Conservation (phyloP, 2,329 filamentous ascomycete species). For the Clathrospora elynae region DNA sequence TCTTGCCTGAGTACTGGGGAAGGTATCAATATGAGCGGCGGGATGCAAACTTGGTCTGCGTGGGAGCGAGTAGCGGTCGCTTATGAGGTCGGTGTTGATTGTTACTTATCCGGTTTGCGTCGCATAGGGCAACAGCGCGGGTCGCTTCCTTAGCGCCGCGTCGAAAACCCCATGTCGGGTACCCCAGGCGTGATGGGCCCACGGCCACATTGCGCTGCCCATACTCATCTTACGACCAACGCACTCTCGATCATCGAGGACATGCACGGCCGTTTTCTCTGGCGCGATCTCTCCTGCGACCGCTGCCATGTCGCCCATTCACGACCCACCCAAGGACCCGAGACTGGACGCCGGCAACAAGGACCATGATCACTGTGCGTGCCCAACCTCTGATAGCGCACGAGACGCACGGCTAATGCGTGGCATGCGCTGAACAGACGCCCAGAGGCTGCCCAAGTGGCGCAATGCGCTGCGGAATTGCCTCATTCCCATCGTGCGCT, state of each 20-base stretch:
- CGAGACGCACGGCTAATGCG: conserved; percentile 23
- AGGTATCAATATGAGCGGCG: conserved; percentile 40
- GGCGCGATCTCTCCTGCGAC: conserved; percentile 16
- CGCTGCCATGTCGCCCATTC: conserved; percentile 39
- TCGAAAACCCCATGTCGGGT: too few relatives aligned
- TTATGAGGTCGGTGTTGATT: conserved; percentile 27
- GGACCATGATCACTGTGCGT: conserved; percentile 67
- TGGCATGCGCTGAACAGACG: conserved; percentile 63
- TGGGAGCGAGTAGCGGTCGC: conserved; percentile 21
- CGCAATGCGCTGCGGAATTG: conserved; percentile 81
- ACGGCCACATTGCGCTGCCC: too few relatives aligned
- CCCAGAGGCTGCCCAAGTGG: conserved; percentile 82
- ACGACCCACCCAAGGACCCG: conserved; percentile 28
- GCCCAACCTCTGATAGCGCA: conserved; percentile 13
- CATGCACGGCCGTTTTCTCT: conserved; percentile 18
- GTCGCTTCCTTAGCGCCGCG: conserved; percentile 15
- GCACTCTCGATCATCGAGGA: conserved; percentile 10
- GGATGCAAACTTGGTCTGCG: conserved; percentile 18
- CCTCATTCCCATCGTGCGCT: conserved; percentile 84
- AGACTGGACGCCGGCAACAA: conserved; percentile 73
- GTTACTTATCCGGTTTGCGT: conserved; percentile 14
- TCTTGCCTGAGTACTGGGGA: conserved; percentile 1
- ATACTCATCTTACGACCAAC: too few relatives aligned
- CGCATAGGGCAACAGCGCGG: conserved; percentile 26
- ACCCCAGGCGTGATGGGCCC: conserved; percentile 9